These are phyloP conservation scores for Plantago ovata DNA, from an alignment of 257 asterid genomes.

Conservation along the genomic window DNA sequence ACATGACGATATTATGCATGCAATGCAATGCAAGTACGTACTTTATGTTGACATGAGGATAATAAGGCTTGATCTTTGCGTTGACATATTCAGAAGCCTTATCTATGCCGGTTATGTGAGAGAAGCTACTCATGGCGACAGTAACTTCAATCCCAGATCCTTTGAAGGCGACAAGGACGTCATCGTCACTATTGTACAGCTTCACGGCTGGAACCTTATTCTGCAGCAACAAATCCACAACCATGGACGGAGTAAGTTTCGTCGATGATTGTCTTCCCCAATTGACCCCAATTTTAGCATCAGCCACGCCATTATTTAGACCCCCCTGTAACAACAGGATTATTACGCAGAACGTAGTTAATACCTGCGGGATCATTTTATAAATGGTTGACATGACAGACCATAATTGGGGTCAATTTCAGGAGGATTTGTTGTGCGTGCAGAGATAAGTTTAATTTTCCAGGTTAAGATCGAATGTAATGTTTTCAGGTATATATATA, in stretches of 20 bases:
- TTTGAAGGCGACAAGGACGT: slow-evolving; percentile 30
- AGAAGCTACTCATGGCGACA: slow-evolving; percentile 35
- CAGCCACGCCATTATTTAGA: background rate
- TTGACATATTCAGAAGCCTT: slow-evolving; percentile 33
- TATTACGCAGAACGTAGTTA: background rate
- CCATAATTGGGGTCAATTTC: too few species aligned
- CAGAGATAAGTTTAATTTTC: too few species aligned
- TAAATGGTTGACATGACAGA: background rate
- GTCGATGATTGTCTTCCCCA: background rate
- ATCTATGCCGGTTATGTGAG: slow-evolving; percentile 1
- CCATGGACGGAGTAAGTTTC: slow-evolving; percentile 28
- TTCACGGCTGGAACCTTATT: slow-evolving; percentile 34
- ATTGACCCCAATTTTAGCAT: slow-evolving; percentile 8
- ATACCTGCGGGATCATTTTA: background rate
- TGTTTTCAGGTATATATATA: too few species aligned
- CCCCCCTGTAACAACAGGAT: background rate
- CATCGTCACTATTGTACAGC: slow-evolving; percentile 30
- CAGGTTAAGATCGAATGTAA: too few species aligned
- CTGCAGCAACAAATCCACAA: slow-evolving; percentile 34
- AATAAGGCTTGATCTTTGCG: slow-evolving; percentile 7
- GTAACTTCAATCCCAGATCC: slow-evolving; percentile 45
- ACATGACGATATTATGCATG: too few species aligned
- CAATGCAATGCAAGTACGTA: slow-evolving; percentile 12
- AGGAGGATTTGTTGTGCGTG: too few species aligned
- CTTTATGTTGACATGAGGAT: slow-evolving; percentile 39